These are phyloP conservation scores for Venturia asperata DNA, from an alignment of 2,329 filamentous ascomycete species.

Conservation along the genomic window DNA sequence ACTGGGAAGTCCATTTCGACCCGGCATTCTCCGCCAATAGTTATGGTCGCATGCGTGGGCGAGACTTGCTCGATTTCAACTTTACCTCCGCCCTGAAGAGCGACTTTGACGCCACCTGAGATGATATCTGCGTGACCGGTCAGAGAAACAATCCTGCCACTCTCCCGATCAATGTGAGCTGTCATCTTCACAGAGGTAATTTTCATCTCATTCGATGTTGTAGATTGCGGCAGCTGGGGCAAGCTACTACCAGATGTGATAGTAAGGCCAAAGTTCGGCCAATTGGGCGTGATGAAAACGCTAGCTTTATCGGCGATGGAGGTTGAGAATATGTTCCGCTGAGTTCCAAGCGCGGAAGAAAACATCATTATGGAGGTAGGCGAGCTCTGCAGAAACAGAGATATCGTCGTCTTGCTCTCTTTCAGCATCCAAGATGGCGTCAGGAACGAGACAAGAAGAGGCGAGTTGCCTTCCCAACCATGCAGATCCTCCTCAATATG, in stretches of 20 bases:
- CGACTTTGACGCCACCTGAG: constrained; percentile 6
- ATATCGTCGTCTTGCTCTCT: not conserved
- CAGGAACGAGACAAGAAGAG: constrained; percentile 5
- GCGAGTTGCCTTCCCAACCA: constrained; percentile 13
- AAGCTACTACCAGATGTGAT: constrained; percentile 11
- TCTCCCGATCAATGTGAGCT: not conserved
- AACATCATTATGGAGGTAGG: not conserved
- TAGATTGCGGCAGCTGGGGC: not conserved
- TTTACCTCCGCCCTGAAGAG: constrained; percentile 2
- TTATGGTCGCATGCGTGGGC: constrained; percentile 21
- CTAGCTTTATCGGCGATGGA: constrained; percentile 21
- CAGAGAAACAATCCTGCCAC: constrained; percentile 9
- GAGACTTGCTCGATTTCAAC: constrained; percentile 16
- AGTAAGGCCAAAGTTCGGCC: constrained; percentile 25
- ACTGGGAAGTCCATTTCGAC: constrained; percentile 23
- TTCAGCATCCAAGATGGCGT: constrained; percentile 6
- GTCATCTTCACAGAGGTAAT: not conserved
- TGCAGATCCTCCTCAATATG: constrained; percentile 7
- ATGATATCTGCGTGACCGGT: constrained; percentile 17
- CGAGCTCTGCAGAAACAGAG: not conserved
- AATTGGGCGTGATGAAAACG: constrained; percentile 27
- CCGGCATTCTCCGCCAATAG: constrained; percentile 5
- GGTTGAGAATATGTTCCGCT: constrained; percentile 22
- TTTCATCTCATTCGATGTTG: not conserved
- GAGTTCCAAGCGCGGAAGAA: not conserved